Evolutionary conservation across 179 eudicot genomes (phyloP).

Genomic region (Vitellaria paradoxa): DNA sequence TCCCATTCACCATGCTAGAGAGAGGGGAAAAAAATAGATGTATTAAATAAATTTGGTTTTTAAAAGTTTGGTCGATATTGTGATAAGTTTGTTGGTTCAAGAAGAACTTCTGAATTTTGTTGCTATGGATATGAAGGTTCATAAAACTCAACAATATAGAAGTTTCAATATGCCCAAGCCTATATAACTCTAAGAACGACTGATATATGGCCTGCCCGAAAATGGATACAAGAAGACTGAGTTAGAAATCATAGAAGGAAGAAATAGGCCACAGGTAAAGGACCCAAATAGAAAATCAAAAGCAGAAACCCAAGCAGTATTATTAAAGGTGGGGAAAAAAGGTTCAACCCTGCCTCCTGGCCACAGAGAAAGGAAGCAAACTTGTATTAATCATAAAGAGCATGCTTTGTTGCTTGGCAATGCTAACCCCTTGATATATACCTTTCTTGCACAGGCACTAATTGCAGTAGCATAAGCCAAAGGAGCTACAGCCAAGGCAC

Average conservation of each 20-base stretch:
- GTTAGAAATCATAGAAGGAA: not conserved
- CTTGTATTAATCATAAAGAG: not conserved
- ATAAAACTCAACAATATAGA: not conserved
- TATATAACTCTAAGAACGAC: not conserved
- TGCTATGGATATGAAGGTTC: too few species aligned
- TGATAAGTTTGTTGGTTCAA: too few species aligned
- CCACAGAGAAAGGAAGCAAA: not conserved
- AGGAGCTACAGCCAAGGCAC: constrained; percentile 99
- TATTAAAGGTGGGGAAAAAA: not conserved
- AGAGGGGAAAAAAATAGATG: too few species aligned
- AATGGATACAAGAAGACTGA: not conserved
- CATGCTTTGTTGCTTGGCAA: constrained; percentile 1
- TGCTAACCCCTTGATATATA: constrained; percentile 22
- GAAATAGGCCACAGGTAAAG: not conserved
- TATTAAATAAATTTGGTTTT: too few species aligned
- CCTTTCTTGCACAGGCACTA: constrained; percentile 97
- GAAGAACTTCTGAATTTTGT: too few species aligned
- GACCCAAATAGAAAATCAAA: constrained; percentile 1
- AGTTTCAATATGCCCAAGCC: not conserved
- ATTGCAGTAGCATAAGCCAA: constrained; percentile 97
- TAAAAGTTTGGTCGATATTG: too few species aligned
- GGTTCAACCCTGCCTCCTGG: not conserved
- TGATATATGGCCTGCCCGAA: not conserved
- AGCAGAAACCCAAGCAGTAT: not conserved
- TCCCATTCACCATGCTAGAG: too few species aligned